These are phyloP conservation scores for Astrocystis sublimbata DNA, from an alignment of 495 filamentous ascomycete genomes.

Conservation along the genomic window DNA sequence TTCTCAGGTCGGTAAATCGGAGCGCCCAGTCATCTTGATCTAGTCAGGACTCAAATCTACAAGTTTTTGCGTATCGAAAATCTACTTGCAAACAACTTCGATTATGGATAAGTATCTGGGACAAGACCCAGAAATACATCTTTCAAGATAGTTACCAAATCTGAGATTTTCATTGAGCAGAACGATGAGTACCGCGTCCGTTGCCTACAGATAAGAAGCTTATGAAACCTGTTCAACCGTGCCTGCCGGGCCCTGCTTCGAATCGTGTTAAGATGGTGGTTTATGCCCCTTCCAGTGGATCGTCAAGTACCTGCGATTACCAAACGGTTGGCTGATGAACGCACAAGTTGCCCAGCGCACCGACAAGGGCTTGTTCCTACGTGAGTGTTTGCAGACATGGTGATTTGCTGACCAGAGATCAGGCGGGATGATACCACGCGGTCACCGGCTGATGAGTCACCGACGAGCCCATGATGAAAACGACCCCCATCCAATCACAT, in stretches of 20 bases:
- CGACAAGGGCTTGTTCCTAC: not conserved
- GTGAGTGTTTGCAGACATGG: constrained; percentile 11
- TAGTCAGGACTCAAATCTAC: constrained; percentile 33
- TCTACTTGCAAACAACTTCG: constrained; percentile 24
- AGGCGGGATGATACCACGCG: constrained; percentile 13
- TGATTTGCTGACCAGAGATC: constrained; percentile 32
- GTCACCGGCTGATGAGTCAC: constrained; percentile 32
- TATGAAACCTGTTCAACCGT: not conserved
- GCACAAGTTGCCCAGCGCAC: constrained; percentile 10
- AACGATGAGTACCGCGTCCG: constrained; percentile 9
- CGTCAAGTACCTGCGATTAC: not conserved
- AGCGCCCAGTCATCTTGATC: constrained; percentile 19
- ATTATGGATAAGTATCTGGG: constrained; percentile 30
- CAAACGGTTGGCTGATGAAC: constrained; percentile 13
- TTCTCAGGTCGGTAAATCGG: constrained; percentile 30
- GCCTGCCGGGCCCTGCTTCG: not conserved
- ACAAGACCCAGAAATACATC: constrained; percentile 29
- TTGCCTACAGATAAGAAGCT: not conserved
- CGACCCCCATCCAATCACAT: constrained; percentile 3
- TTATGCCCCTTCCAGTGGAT: constrained; percentile 9
- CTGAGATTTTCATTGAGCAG: constrained; percentile 32
- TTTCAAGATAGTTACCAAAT: constrained; percentile 38
- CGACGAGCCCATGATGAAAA: constrained; percentile 12
- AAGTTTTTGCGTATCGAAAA: constrained; percentile 33
- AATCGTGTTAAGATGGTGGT: constrained; percentile 3